A percentile compares a stretch with the other conserved stretches of the same genome.
Evolutionary conservation across 352 stramenopile genomes (phyloP).

Genomic region (Aphanomyces astaci): DNA sequence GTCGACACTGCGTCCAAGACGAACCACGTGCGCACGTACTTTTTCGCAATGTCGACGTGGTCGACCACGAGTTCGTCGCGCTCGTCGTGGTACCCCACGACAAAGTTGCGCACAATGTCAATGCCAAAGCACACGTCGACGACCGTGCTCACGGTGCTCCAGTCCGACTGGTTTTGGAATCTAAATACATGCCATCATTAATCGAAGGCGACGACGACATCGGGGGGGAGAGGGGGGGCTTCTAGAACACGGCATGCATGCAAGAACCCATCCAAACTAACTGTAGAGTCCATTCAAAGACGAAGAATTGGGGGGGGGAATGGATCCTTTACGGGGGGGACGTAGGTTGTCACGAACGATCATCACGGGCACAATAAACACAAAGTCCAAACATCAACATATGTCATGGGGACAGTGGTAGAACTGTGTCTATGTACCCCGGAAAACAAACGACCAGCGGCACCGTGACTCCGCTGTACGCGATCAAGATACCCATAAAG

Average conservation of each 20-base stretch:
- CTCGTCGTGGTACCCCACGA: constrained; percentile 57
- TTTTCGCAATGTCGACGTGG: constrained; percentile 33
- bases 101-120: constrained; percentile 76
- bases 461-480: constrained; percentile 60
- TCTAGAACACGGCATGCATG: no score
- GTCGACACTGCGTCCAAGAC: constrained; percentile 78
- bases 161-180: constrained; percentile 10
- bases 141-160: constrained; percentile 1
- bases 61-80: constrained; percentile 59
- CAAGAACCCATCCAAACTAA: no score
- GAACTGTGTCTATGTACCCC: constrained; percentile 20
- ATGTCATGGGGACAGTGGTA: neutral
- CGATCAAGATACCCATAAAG: constrained; percentile 58
- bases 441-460: constrained; percentile 67
- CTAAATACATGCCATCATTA: no score
- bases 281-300: no score
- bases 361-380: no score
- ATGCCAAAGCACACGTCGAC: constrained; percentile 27
- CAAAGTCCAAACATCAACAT: neutral
- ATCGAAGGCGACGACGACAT: no score
- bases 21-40: constrained; percentile 78
- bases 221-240: no score
- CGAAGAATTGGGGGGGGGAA: no score
- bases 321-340: no score
- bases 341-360: no score